Evolutionary conservation across 2,329 filamentous ascomycete species (phyloP).

Genomic region (Paraconiothyrium brasiliense): DNA sequence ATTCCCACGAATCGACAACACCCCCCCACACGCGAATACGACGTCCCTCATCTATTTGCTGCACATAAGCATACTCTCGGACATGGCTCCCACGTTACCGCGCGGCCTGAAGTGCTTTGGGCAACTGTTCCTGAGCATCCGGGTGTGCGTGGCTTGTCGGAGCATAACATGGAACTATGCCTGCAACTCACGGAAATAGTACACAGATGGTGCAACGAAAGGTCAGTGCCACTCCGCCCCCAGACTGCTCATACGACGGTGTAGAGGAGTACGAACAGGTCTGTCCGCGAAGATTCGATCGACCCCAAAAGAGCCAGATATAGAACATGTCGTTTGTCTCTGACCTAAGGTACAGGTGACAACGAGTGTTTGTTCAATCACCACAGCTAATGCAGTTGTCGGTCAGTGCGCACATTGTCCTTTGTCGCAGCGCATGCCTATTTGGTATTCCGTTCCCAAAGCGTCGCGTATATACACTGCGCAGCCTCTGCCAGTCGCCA

Average conservation of each 20-base stretch:
- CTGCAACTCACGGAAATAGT: slow-evolving; percentile 2
- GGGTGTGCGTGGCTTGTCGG: background rate
- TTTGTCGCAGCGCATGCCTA: background rate
- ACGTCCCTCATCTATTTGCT: background rate
- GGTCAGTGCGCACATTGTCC: background rate
- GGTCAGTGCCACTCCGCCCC: background rate
- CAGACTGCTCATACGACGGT: background rate
- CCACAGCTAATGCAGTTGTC: background rate
- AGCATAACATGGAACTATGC: background rate
- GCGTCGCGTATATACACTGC: background rate
- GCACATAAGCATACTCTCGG: background rate
- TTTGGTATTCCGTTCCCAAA: background rate
- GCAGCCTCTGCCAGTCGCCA: background rate
- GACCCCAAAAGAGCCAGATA: background rate
- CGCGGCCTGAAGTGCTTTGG: slow-evolving; percentile 1
- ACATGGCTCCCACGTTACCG: slow-evolving; percentile 9
- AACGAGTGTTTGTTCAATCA: background rate
- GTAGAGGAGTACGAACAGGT: background rate
- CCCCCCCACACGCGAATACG: background rate
- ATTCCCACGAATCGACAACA: slow-evolving; percentile 6
- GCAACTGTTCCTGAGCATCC: slow-evolving; percentile 8
- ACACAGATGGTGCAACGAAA: background rate
- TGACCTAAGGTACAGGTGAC: background rate
- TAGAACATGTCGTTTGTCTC: slow-evolving; percentile 1
- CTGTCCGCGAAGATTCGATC: background rate